Base-by-base conservation (phyloP, 2,329 filamentous ascomycete species). In the Cytospora schulzeri region DNA sequence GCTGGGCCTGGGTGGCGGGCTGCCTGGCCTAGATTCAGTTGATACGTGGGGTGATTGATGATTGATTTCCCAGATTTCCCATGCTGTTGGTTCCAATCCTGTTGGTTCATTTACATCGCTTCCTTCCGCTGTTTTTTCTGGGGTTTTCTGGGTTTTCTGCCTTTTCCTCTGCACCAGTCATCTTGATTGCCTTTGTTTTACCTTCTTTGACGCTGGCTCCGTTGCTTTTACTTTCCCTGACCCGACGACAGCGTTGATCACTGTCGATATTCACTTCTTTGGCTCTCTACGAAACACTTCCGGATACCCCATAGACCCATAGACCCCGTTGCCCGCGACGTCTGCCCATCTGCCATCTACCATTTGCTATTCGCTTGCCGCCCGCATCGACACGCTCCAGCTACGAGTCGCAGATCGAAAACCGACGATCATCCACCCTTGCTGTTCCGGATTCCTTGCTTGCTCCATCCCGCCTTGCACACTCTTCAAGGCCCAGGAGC, bases 201-300 rank as follows among this genome's bases (percentile, higher is more conserved):
- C 50, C 9, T 29, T 24, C 48, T 31, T 48, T 54, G 52, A 62
- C 50, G 52, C 60, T 51, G 52, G 45, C n/a, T 48, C 5, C 45
- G 45, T 48, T 38, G 60, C 60, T 51, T 50, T 35, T 14, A 35
- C 17, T 29, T 62, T 7, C 28, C 19, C 19, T 26, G 31, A 6
- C 53, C 35, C n/a, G 29, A 56, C 41, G 64, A 57, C 54, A 48
- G 62, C 29, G 65, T 66, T 64, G 65, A 66, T 55, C 62, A 66
- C 57, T 64, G 57, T 6, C 50, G 38, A 51, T 26, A 11, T 48
- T 50, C 28, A 33, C 56, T 56, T 41, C 9, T 51, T 11, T 28
- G 29, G 19, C n/a, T 11, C 12, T 8, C 52, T n/a, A 9, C 60
- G 24, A 4, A 38, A 28, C 41, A 41, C 55, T 31, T 45, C 24